Evolutionary conservation across 371 early-diverging fungal species (phyloP), one percentile per base, ranked within the genome.

Genomic region (Rhizopus microsporus): DNA sequence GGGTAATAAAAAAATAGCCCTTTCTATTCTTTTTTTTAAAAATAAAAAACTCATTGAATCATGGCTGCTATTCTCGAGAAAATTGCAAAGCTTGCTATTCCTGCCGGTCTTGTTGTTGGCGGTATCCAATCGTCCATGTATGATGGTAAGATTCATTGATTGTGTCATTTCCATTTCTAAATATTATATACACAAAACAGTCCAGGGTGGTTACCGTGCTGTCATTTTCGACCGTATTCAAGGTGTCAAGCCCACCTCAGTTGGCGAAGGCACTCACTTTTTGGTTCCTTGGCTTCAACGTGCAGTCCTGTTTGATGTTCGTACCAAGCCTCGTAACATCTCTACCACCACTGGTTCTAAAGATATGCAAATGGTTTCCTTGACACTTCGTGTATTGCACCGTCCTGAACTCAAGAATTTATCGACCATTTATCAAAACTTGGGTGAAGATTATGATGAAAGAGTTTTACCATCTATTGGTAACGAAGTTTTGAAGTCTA

Each of bases 401-500:
- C 88, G 95, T 34, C 99, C 99, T 12, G 91, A 90, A 45, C 67
- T 88, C 66, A 72, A 78, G 37, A 78, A 84, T 29, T 80, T 99
- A 51, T 85, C 95, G 16, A 62, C 63, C 44, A 91, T 99, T 68
- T 96, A 97, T 75, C 93, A 93, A 77, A 88, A 83, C 59, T 78
- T 97, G 51, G 99, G 99, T 47, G 65, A 85, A 54, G 99, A 99
- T 74, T 99, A 97, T 66, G 98, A 98, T 65, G 99, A 99, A 74
- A 83, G 98, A 62, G 98, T 98, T 17, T 82, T 99, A 62, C 98
- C 98, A 33, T 92, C 93, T 55, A 98, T 99, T 69, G 98, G 97
- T 71, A 99, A 99, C 81, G 99, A 99, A 80, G 98, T 99, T 32
- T 83, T 98, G 65, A 99, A 99, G 86, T 81, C 94, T 57, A 89